Conservation (phyloP, 306 rosid genomes). For the Astragalus membranaceus region DNA sequence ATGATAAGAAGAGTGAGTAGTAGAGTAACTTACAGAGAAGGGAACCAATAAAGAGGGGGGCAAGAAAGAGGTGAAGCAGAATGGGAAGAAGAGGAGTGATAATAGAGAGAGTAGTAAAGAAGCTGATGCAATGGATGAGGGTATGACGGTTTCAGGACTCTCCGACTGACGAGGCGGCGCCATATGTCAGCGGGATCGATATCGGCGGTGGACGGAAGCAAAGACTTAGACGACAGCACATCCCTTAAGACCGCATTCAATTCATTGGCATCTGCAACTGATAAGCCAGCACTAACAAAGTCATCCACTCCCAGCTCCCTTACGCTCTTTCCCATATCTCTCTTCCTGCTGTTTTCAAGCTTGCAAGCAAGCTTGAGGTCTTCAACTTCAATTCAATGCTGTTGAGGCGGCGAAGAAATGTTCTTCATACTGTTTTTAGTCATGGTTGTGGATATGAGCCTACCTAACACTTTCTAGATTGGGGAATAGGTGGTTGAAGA, state of each 20-base stretch:
- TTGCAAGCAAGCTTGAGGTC: no score
- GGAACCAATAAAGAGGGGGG: constrained; percentile 76
- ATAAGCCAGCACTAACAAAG: constrained; percentile 44
- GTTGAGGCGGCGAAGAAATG: no score
- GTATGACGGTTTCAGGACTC: constrained; percentile 52
- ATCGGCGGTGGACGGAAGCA: constrained; percentile 18
- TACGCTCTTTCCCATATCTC: constrained; percentile 35
- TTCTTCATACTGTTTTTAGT: no score
- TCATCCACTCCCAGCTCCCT: constrained; percentile 44
- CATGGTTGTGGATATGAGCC: not conserved
- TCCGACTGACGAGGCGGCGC: constrained; percentile 49
- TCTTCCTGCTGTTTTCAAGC: no score
- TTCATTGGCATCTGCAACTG: constrained; percentile 38
- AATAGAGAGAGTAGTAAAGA: constrained; percentile 49
- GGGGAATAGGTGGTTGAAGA: not conserved
- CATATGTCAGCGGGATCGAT: constrained; percentile 38
- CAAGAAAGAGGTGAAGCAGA: constrained; percentile 14
- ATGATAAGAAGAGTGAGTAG: no score
- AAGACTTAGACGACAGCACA: not conserved
- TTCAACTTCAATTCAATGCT: no score
- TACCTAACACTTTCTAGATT: not conserved
- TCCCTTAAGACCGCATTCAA: not conserved
- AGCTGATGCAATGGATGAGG: constrained; percentile 58
- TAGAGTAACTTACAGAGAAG: constrained; percentile 46
- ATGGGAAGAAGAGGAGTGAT: constrained; percentile 26